A percentile compares a stretch with the other conserved stretches of the same genome.
Evolutionary conservation across 225 moss, liverwort and hornwort species (phyloP).

Genomic region (Straminergon stramineum): DNA sequence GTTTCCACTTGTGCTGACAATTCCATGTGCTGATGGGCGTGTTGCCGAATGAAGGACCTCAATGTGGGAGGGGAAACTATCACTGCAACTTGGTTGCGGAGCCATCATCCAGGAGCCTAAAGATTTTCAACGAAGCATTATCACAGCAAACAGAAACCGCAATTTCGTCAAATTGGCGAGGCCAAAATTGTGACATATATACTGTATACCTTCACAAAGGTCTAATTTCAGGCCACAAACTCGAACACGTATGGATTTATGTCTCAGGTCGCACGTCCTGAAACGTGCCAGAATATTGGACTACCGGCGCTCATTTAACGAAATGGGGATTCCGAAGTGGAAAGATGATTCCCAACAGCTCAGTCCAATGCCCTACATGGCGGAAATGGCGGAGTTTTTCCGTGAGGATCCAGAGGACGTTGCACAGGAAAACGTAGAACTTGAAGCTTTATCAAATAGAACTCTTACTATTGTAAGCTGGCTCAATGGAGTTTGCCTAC

Average conservation of each 20-base stretch:
- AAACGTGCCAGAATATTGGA: background rate
- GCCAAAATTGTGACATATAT: background rate
- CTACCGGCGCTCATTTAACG: background rate
- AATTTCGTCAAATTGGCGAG: rapidly evolving
- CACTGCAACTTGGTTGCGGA: background rate
- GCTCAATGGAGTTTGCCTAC: too few relatives aligned
- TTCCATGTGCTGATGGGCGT: background rate
- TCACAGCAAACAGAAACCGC: background rate
- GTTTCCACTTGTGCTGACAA: background rate
- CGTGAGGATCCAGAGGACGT: background rate
- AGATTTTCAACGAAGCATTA: background rate
- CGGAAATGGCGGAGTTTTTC: background rate
- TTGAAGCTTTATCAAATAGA: background rate
- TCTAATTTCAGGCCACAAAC: background rate
- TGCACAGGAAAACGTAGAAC: background rate
- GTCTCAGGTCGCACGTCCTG: background rate
- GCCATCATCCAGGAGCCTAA: background rate
- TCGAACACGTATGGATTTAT: background rate
- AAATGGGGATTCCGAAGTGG: background rate
- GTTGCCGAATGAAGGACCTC: background rate
- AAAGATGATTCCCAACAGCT: background rate
- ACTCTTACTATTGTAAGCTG: background rate
- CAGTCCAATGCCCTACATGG: background rate
- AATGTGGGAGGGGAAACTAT: background rate
- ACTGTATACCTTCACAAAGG: background rate